phyloP scores from a whole-genome alignment of 257 asterid genomes.

The Voacanga thouarsii region DNA sequence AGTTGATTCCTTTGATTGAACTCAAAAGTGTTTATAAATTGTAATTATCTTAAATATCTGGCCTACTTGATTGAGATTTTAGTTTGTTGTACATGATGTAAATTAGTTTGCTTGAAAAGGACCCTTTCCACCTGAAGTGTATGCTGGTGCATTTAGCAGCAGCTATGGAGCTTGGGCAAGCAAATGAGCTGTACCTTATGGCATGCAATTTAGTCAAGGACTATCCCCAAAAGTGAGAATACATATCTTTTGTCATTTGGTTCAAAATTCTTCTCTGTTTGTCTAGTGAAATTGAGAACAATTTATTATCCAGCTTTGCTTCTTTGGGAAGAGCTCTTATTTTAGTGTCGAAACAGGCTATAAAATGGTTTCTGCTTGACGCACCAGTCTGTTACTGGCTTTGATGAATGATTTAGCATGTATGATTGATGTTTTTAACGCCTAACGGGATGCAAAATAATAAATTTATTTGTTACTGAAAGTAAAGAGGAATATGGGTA shows the following conservation, averaged over 20 bases:
- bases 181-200: conserved; percentile 96
- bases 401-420: not conserved
- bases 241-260: not conserved
- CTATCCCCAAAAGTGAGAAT: conserved; percentile 94
- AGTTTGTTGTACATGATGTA: conserved; percentile 25
- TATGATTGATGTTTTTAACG: not conserved
- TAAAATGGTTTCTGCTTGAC: not conserved
- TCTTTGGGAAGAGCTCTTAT: not conserved
- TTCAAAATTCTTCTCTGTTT: not conserved
- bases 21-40: conserved; percentile 5
- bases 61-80: conserved; percentile 12
- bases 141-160: conserved; percentile 96
- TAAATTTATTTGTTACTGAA: not conserved
- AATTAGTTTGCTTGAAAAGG: conserved; percentile 96
- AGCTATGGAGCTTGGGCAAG: conserved; percentile 97
- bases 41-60: not conserved
- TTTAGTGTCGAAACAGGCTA: not conserved
- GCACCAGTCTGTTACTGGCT: not conserved
- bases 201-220: conserved; percentile 98
- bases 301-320: not conserved
- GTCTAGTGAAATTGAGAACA: not conserved
- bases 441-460: not conserved
- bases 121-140: conserved; percentile 93
- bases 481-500: not conserved
- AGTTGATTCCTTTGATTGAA: conserved; percentile 33